phyloP scores from a whole-genome alignment of 176 grass and related monocot genomes.

The Aegilops bicornis region DNA sequence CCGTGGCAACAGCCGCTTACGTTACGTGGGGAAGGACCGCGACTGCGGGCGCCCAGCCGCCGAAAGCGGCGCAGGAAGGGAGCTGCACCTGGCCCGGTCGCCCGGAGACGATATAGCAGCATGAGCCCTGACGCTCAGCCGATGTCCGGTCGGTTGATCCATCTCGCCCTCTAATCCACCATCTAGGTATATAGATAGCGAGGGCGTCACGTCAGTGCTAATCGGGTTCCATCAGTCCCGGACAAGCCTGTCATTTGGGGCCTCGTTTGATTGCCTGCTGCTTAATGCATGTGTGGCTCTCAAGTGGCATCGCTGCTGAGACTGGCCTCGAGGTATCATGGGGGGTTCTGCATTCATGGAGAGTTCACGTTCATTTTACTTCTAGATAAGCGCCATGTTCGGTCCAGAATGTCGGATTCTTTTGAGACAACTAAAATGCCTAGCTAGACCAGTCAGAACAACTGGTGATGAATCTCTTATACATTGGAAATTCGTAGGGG shows the following conservation, averaged over 20 bases:
- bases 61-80: neutral
- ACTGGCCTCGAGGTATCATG: neutral
- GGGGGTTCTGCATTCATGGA: neutral
- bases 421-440: neutral
- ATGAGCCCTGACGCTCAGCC: neutral
- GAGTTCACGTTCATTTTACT: constrained; percentile 2
- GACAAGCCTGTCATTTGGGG: constrained; percentile 1
- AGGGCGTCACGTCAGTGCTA: constrained; percentile 1
- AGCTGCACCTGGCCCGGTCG: constrained; percentile 19
- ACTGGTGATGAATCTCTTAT: no score
- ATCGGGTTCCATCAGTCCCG: constrained; percentile 1
- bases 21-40: neutral
- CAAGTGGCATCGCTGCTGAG: neutral
- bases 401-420: constrained; percentile 5
- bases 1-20: neutral
- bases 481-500: no score
- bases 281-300: neutral
- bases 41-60: neutral
- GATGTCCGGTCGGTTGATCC: neutral
- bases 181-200: neutral
- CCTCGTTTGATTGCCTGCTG: neutral
- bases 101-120: neutral
- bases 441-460: neutral
- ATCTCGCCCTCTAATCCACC: neutral
- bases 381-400: neutral